Evolutionary conservation across 2,329 filamentous ascomycete genomes (phyloP).

Genomic region (Alternaria panax): DNA sequence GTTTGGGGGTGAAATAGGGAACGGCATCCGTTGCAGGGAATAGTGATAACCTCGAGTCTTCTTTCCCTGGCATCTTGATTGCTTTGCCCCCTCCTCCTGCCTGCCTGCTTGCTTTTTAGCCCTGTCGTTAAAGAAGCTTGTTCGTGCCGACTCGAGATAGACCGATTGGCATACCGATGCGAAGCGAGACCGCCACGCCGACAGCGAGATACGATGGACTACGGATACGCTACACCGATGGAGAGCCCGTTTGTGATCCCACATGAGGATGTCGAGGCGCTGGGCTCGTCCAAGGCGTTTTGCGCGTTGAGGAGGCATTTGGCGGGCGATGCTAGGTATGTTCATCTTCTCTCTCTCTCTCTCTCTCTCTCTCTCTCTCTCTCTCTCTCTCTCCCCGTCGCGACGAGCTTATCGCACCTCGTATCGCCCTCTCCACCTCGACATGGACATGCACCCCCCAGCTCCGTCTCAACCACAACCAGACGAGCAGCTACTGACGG

Average conservation of each 20-base stretch:
- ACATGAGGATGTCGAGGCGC: constrained; percentile 50
- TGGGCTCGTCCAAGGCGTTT: constrained; percentile 54
- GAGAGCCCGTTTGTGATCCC: constrained; percentile 55
- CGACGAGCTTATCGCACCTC: constrained; percentile 8
- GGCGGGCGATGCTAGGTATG: constrained; percentile 51
- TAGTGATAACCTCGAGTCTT: constrained; percentile 5
- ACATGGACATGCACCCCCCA: not conserved
- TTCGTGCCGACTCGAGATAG: constrained; percentile 4
- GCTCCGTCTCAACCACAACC: not conserved
- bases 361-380: no score
- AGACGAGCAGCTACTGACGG: not conserved
- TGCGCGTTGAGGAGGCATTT: constrained; percentile 54
- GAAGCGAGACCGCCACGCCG: constrained; percentile 9
- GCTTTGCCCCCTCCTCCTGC: not conserved
- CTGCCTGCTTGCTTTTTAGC: not conserved
- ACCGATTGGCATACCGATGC: constrained; percentile 12
- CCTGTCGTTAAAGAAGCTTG: not conserved
- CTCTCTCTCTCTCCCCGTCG: no score
- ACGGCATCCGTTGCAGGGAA: constrained; percentile 11
- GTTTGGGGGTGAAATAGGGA: constrained; percentile 28
- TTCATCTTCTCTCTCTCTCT: no score
- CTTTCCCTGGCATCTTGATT: constrained; percentile 4
- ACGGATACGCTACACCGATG: constrained; percentile 15
- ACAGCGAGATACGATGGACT: constrained; percentile 9
- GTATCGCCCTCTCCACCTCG: constrained; percentile 4